Percentiles rank a stretch among this genome's conserved stretches.
Evolutionary conservation across 2,329 filamentous ascomycete genomes (phyloP).

Genomic region (Geosmithia morbida): DNA sequence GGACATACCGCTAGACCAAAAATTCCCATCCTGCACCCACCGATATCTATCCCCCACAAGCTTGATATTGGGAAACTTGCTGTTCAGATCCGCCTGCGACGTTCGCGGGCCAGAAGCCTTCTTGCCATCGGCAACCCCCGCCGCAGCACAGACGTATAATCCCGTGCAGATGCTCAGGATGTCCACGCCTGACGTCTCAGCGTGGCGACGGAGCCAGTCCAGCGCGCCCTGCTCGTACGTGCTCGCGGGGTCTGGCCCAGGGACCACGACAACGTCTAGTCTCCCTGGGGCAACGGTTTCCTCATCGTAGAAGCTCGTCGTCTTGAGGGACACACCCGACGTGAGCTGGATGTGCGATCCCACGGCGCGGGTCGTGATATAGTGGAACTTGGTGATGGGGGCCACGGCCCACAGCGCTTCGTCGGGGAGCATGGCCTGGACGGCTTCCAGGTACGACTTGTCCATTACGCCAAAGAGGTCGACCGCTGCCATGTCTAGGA

Average conservation of each 20-base stretch:
- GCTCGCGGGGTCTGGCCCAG: conserved; percentile 28
- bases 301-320: conserved; percentile 28
- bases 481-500: conserved; percentile 34
- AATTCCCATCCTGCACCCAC: conserved; percentile 36
- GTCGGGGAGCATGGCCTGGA: conserved; percentile 16
- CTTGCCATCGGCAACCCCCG: conserved; percentile 30
- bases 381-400: conserved; percentile 26
- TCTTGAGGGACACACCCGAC: conserved; percentile 18
- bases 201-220: conserved; percentile 29
- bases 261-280: conserved; percentile 35
- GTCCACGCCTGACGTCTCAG: conserved; percentile 21
- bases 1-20: conserved; percentile 37
- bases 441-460: conserved; percentile 23
- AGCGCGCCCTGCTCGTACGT: conserved; percentile 16
- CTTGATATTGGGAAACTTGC: conserved; percentile 21
- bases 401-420: conserved; percentile 19
- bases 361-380: conserved; percentile 25
- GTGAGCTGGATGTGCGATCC: conserved; percentile 24
- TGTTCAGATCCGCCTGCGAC: conserved; percentile 22
- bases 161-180: conserved; percentile 38
- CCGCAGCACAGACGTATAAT: conserved; percentile 29
- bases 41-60: conserved; percentile 30
- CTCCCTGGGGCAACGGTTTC: conserved; percentile 31
- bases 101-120: conserved; percentile 30
- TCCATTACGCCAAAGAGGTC: conserved; percentile 33